These are phyloP conservation scores for Lophiostoma macrostomum DNA, from an alignment of 495 filamentous ascomycete genomes.

Conservation along the genomic window DNA sequence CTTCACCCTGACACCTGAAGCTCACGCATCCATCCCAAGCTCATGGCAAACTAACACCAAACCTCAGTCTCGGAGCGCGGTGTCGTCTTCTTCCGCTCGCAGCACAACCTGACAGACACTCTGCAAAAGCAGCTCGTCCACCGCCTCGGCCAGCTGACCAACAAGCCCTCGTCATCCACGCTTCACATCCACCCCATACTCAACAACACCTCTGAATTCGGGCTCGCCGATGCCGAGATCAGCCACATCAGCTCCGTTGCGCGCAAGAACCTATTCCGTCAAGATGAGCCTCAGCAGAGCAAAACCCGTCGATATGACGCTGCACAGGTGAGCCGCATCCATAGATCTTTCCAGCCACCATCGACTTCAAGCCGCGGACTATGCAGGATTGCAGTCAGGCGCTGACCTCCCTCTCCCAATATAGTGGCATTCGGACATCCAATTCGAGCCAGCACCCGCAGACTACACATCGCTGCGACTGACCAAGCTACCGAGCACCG, in stretches of 20 bases:
- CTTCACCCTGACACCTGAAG: not conserved
- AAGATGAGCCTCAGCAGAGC: conserved; percentile 44
- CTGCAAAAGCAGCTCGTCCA: conserved; percentile 19
- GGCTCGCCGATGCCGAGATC: conserved; percentile 63
- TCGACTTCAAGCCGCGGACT: no score
- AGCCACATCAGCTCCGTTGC: conserved; percentile 51
- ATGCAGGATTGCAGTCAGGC: no score
- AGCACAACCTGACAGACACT: conserved; percentile 17
- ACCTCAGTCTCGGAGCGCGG: conserved; percentile 23
- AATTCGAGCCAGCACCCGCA: conserved; percentile 62
- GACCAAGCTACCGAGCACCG: conserved; percentile 41
- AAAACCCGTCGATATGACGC: conserved; percentile 38
- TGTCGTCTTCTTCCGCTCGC: conserved; percentile 24
- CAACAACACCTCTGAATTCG: conserved; percentile 56
- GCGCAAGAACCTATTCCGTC: conserved; percentile 46
- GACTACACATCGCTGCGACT: conserved; percentile 53
- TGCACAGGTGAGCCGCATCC: no score
- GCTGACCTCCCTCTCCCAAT: no score
- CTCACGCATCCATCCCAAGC: not conserved
- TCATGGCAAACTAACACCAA: no score
- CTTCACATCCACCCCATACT: conserved; percentile 68
- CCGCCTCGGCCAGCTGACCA: conserved; percentile 16
- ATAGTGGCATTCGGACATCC: conserved; percentile 70
- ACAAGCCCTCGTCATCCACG: conserved; percentile 6
- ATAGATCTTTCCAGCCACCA: no score